phyloP scores from a whole-genome alignment of 2,329 filamentous ascomycete genomes.

The Stagonosporopsis chrysanthemi region DNA sequence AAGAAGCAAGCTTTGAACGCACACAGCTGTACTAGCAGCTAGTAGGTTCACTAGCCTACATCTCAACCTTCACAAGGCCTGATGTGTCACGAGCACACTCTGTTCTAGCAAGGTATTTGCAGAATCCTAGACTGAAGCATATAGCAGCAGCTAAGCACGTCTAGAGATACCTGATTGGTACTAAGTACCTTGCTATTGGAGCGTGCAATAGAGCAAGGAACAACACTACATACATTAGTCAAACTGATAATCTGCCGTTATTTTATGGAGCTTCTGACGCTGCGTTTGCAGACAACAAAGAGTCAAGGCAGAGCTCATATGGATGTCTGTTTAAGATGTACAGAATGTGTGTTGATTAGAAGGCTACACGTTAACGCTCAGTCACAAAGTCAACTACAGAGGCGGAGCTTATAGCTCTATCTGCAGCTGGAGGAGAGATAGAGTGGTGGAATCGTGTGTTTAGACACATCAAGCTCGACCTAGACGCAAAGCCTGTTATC shows the following conservation, averaged over 20 bases:
- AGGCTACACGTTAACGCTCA: background rate
- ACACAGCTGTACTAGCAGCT: conserved; percentile 24
- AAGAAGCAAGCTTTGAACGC: background rate
- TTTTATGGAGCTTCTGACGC: background rate
- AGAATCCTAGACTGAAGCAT: background rate
- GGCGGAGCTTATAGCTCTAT: too few relatives aligned
- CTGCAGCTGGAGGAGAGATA: too few relatives aligned
- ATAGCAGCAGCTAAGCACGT: background rate
- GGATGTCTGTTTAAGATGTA: background rate
- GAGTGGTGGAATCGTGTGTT: too few relatives aligned
- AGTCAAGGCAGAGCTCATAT: background rate
- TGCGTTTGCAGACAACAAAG: too few relatives aligned
- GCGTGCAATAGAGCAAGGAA: conserved; percentile 2
- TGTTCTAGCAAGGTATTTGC: conserved; percentile 17
- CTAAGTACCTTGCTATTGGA: conserved; percentile 6
- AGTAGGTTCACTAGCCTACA: conserved; percentile 26
- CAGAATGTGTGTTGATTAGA: background rate
- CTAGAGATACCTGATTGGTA: background rate
- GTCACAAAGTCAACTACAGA: background rate
- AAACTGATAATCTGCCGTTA: background rate
- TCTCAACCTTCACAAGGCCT: conserved; percentile 16
- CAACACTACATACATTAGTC: background rate
- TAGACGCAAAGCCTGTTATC: too few relatives aligned
- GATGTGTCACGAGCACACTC: conserved; percentile 21
- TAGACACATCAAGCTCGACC: too few relatives aligned